These are phyloP conservation scores for Scytalidium lignicola DNA, from an alignment of 2,329 filamentous ascomycete species.

Conservation along the genomic window DNA sequence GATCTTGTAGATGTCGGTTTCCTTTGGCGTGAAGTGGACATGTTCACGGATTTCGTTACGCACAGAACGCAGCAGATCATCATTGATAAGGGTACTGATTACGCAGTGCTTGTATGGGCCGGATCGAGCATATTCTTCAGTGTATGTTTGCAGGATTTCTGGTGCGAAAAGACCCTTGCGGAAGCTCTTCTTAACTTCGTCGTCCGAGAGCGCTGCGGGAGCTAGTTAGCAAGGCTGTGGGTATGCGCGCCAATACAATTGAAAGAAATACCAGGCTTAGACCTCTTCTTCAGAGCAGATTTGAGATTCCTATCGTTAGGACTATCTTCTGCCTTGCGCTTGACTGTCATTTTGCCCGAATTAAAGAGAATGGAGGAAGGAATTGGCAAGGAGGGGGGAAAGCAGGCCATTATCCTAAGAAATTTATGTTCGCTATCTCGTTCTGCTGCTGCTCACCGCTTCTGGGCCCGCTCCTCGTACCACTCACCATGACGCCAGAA, in stretches of 20 bases:
- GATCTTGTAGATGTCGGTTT: slow-evolving; percentile 99
- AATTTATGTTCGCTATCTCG: neutral
- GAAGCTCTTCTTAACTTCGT: slow-evolving; percentile 42
- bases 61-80: slow-evolving; percentile 76
- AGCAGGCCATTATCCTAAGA: neutral
- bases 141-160: slow-evolving; percentile 53
- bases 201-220: slow-evolving; percentile 23
- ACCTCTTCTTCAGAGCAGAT: slow-evolving; percentile 46
- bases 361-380: slow-evolving; percentile 5
- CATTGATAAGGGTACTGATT: slow-evolving; percentile 75
- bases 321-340: slow-evolving; percentile 53
- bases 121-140: slow-evolving; percentile 56
- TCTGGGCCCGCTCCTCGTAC: neutral
- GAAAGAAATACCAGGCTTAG: slow-evolving; percentile 34
- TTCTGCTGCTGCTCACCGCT: neutral
- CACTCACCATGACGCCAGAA: neutral
- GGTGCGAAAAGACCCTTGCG: slow-evolving; percentile 61
- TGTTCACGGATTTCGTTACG: slow-evolving; percentile 85
- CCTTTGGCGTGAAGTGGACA: slow-evolving; percentile 94
- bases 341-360: slow-evolving; percentile 37
- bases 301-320: slow-evolving; percentile 34
- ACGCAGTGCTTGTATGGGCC: slow-evolving; percentile 87
- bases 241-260: slow-evolving; percentile 3
- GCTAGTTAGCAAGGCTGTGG: slow-evolving; percentile 10
- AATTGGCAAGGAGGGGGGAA: neutral